Evolutionary conservation across 129 eudicot species (phyloP).

Genomic region (Pulicaria dysenterica): DNA sequence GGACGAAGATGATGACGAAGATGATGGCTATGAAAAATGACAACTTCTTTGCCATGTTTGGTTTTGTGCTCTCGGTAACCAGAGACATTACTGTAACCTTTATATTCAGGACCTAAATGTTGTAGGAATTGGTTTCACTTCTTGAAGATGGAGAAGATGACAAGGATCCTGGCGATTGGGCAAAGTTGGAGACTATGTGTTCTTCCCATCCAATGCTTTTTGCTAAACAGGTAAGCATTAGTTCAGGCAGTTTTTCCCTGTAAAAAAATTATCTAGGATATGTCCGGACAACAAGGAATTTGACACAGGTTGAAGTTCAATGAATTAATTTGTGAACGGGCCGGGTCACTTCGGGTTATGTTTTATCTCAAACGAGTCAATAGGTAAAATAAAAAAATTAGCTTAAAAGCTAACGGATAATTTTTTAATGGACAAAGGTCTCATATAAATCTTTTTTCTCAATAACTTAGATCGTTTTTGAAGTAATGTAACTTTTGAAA

Average conservation of each 20-base stretch:
- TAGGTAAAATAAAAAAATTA: not conserved
- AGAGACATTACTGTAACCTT: slow-evolving; percentile 5
- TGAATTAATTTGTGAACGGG: not conserved
- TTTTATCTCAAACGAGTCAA: not conserved
- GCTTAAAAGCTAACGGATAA: not conserved
- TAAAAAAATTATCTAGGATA: slow-evolving; percentile 2
- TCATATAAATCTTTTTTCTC: not conserved
- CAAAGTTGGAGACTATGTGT: slow-evolving; percentile 94
- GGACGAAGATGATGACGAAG: slow-evolving; percentile 69
- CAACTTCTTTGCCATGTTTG: slow-evolving; percentile 19
- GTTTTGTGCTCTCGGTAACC: slow-evolving; percentile 1
- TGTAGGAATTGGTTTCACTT: slow-evolving; percentile 79
- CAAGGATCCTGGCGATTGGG: slow-evolving; percentile 96
- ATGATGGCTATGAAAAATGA: slow-evolving; percentile 63
- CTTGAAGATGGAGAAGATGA: slow-evolving; percentile 68
- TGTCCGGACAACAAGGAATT: not conserved
- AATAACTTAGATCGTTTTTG: not conserved
- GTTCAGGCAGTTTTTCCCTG: slow-evolving; percentile 8
- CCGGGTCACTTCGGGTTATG: not conserved
- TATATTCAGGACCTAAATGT: slow-evolving; percentile 16
- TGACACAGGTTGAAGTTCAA: not conserved
- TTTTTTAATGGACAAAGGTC: not conserved
- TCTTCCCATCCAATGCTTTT: slow-evolving; percentile 93
- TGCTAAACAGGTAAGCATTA: slow-evolving; percentile 70
- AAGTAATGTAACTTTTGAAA: not conserved